Conservation (phyloP, 139 green algal species). For the Coelastrella sp. region DNA sequence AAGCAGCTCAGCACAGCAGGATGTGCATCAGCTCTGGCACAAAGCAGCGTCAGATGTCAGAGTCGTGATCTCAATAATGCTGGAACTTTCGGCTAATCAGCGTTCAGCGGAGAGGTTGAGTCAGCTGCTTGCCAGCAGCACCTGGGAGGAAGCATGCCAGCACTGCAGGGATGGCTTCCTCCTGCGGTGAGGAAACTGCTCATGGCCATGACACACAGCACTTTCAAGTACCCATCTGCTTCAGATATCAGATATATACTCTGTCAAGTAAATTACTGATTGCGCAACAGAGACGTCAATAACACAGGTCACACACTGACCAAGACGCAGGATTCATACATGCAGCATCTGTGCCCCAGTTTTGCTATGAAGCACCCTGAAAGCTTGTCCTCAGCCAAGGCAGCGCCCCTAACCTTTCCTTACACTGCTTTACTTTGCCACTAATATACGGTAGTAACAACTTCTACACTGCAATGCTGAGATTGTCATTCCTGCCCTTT, state of each 20-base stretch:
- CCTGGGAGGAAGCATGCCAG: slow-evolving; percentile 9
- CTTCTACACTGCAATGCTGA: no score
- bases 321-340: no score
- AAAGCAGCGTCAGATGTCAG: neutral
- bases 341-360: no score
- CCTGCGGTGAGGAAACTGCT: neutral
- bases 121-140: neutral
- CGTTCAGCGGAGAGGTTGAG: neutral
- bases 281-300: no score
- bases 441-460: no score
- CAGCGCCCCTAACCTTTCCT: no score
- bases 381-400: no score
- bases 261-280: no score
- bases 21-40: neutral
- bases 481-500: neutral
- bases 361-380: no score
- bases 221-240: neutral
- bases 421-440: no score
- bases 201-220: neutral
- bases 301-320: no score
- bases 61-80: neutral
- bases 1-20: neutral
- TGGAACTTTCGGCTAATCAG: neutral
- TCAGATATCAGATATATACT: neutral
- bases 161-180: neutral